Evolutionary conservation across 306 rosid species (phyloP).

Genomic region (Cicer chorassanicum): DNA sequence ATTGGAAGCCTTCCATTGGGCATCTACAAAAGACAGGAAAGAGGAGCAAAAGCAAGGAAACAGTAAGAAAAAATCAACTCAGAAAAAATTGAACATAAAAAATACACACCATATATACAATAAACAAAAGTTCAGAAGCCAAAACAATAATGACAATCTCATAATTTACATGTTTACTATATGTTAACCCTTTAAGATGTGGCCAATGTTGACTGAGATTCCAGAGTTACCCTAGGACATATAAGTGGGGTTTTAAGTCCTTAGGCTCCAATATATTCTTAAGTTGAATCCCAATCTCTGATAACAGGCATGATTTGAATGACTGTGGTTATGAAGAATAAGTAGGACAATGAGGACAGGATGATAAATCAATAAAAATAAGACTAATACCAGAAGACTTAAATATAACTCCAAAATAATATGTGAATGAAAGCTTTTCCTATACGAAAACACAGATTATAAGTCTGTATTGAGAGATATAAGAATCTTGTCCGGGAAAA

Average conservation of each 20-base stretch:
- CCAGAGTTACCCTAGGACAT: constrained; percentile 4
- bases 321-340: constrained; percentile 19
- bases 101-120: not conserved
- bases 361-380: not conserved
- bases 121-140: constrained; percentile 20
- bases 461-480: not conserved
- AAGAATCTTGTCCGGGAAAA: no score
- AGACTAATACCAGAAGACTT: constrained; percentile 1
- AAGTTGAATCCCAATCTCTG: constrained; percentile 22
- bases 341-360: not conserved
- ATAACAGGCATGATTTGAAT: constrained; percentile 12
- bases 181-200: constrained; percentile 26
- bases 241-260: constrained; percentile 17
- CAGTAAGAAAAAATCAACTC: not conserved
- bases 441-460: constrained; percentile 2
- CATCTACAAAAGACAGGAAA: constrained; percentile 54
- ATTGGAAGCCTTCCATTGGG: constrained; percentile 75
- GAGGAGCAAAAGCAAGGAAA: constrained; percentile 27
- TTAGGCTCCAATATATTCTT: not conserved
- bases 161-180: constrained; percentile 24
- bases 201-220: not conserved
- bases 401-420: not conserved
- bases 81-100: not conserved
- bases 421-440: not conserved
- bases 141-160: constrained; percentile 20